Conservation (phyloP, 1,284 basidiomycete genomes). For the Ustilago crameri region DNA sequence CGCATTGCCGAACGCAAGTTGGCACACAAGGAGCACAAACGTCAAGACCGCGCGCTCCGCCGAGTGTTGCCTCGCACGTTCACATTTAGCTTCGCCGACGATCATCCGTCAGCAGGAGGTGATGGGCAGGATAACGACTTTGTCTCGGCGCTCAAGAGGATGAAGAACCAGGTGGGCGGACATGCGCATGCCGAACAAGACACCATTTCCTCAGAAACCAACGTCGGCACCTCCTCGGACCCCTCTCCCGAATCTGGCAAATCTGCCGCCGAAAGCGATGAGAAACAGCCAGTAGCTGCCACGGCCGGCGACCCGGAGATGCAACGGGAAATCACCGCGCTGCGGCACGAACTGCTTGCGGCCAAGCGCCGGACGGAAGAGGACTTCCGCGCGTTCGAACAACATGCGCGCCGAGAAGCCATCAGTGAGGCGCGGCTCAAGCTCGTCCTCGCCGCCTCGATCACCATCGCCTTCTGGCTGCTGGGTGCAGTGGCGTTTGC, state of each 20-base stretch:
- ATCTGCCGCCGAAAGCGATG: not conserved
- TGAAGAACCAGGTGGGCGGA: conserved; percentile 26
- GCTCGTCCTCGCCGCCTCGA: conserved; percentile 24
- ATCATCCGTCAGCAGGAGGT: not conserved
- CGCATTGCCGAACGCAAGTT: conserved; percentile 23
- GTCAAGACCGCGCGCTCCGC: conserved; percentile 25
- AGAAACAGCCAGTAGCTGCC: not conserved
- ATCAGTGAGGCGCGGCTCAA: conserved; percentile 25
- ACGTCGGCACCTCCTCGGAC: not conserved
- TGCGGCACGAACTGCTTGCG: conserved; percentile 19
- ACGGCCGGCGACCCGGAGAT: conserved; percentile 29
- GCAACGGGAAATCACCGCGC: conserved; percentile 28
- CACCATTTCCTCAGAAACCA: not conserved
- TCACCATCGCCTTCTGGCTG: conserved; percentile 71
- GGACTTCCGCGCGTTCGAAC: conserved; percentile 32
- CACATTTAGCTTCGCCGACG: conserved; percentile 7
- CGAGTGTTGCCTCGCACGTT: conserved; percentile 26
- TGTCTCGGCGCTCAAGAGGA: conserved; percentile 23
- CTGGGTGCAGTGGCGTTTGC: conserved; percentile 74
- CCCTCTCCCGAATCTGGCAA: not conserved
- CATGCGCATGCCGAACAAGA: not conserved
- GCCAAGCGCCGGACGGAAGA: conserved; percentile 25
- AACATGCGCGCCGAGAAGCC: conserved; percentile 25
- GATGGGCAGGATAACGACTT: conserved; percentile 14
- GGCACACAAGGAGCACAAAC: conserved; percentile 27